A percentile compares a stretch with the other conserved stretches of the same genome.
phyloP scores from a whole-genome alignment of 2,329 filamentous ascomycete genomes.

The Epichloe sibirici region DNA sequence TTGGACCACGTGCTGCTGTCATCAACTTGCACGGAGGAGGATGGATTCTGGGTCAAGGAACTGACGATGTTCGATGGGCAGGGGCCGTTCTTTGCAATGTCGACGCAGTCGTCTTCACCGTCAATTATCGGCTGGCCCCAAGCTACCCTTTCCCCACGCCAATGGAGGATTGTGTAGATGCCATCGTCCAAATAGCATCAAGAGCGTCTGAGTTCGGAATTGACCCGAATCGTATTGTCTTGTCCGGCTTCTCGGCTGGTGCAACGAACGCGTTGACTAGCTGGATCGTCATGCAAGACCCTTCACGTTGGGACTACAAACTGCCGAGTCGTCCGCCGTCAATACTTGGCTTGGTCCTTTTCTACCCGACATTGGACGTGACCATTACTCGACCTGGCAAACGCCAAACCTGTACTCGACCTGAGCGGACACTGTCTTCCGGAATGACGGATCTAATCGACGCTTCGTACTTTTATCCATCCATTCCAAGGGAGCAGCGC shows the following conservation, averaged over 20 bases:
- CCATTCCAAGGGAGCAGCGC: constrained; percentile 31
- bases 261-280: constrained; percentile 41
- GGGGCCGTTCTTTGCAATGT: constrained; percentile 37
- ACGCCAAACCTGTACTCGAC: constrained; percentile 37
- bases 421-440: constrained; percentile 45
- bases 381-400: constrained; percentile 44
- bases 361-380: constrained; percentile 52
- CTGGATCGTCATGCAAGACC: constrained; percentile 32
- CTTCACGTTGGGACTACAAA: constrained; percentile 27
- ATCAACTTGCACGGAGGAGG: constrained; percentile 59
- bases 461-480: constrained; percentile 45
- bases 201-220: constrained; percentile 45
- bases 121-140: constrained; percentile 58
- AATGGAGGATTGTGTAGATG: constrained; percentile 53
- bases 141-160: constrained; percentile 51
- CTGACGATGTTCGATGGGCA: constrained; percentile 51
- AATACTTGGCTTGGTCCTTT: constrained; percentile 42
- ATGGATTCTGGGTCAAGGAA: constrained; percentile 50
- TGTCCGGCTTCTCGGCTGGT: constrained; percentile 54
- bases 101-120: constrained; percentile 47
- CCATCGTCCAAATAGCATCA: constrained; percentile 46
- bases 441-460: constrained; percentile 51
- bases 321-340: constrained; percentile 27
- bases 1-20: constrained; percentile 36
- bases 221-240: constrained; percentile 41